These are phyloP conservation scores for Lantana camara DNA, from an alignment of 257 asterid species.

Conservation along the genomic window DNA sequence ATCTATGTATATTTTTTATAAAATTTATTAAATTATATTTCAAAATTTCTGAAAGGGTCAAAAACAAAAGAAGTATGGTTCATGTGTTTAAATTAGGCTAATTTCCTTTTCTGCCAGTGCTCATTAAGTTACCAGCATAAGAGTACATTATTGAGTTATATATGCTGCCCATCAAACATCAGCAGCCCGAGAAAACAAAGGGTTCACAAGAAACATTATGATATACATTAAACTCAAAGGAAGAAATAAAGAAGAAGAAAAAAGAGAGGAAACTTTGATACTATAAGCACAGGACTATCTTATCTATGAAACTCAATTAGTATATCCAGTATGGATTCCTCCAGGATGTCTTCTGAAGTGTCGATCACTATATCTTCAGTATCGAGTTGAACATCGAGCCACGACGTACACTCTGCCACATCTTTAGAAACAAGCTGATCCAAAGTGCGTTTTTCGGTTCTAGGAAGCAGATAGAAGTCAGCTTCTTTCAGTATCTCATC, in stretches of 20 bases:
- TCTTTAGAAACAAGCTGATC: constrained; percentile 53
- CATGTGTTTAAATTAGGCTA: too few relatives aligned
- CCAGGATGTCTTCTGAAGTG: constrained; percentile 61
- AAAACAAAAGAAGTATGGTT: too few relatives aligned
- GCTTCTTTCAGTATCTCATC: constrained; percentile 63
- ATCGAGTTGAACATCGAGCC: constrained; percentile 59
- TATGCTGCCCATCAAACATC: neutral
- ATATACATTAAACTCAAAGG: constrained; percentile 24
- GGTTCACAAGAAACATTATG: neutral
- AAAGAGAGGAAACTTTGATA: neutral
- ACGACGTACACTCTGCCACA: constrained; percentile 42
- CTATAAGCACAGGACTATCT: constrained; percentile 11
- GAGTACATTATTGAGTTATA: too few relatives aligned
- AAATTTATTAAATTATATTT: too few relatives aligned
- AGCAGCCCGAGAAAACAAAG: neutral
- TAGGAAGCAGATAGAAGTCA: constrained; percentile 43
- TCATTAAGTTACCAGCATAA: too few relatives aligned
- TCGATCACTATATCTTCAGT: constrained; percentile 46
- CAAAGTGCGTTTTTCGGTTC: constrained; percentile 41
- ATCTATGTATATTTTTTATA: too few relatives aligned
- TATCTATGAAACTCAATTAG: constrained; percentile 39
- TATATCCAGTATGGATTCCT: constrained; percentile 53
- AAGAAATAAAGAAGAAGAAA: too few relatives aligned
- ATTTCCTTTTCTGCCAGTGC: too few relatives aligned
- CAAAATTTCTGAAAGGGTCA: too few relatives aligned